phyloP scores from a whole-genome alignment of 1,284 basidiomycete genomes.

The Boletus semigastroideus region DNA sequence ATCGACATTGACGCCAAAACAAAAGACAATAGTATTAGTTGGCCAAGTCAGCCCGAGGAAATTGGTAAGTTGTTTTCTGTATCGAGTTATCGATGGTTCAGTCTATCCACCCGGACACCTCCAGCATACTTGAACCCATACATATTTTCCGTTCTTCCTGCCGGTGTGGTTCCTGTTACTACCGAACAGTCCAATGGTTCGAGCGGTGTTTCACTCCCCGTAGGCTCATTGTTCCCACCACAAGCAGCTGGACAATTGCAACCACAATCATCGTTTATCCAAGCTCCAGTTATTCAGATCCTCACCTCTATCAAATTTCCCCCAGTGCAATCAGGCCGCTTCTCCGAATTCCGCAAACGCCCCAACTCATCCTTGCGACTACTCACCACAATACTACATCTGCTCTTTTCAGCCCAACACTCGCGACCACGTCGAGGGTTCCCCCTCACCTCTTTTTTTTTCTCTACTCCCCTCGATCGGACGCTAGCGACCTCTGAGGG shows the following conservation, averaged over 20 bases:
- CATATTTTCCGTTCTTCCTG: constrained; percentile 76
- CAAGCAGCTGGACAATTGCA: constrained; percentile 23
- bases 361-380: constrained; percentile 53
- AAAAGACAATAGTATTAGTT: constrained; percentile 62
- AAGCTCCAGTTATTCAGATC: constrained; percentile 71
- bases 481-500: constrained; percentile 62
- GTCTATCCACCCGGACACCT: neutral
- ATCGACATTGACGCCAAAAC: constrained; percentile 72
- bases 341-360: constrained; percentile 19
- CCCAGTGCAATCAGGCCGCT: constrained; percentile 48
- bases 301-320: constrained; percentile 73
- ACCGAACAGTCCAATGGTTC: constrained; percentile 17
- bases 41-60: constrained; percentile 83
- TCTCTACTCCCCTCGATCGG: constrained; percentile 75
- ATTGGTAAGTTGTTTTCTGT: constrained; percentile 47
- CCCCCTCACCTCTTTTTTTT: constrained; percentile 59
- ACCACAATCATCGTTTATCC: constrained; percentile 36
- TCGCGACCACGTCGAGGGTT: neutral
- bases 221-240: constrained; percentile 20
- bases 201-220: constrained; percentile 26
- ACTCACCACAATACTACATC: constrained; percentile 39
- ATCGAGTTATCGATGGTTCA: neutral
- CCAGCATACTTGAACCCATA: constrained; percentile 83
- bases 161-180: constrained; percentile 55
- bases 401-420: constrained; percentile 44